A percentile compares a stretch with the other conserved stretches of the same genome.
Evolutionary conservation across 2,329 filamentous ascomycete species (phyloP).

Genomic region (Dactylellina drechsleri): DNA sequence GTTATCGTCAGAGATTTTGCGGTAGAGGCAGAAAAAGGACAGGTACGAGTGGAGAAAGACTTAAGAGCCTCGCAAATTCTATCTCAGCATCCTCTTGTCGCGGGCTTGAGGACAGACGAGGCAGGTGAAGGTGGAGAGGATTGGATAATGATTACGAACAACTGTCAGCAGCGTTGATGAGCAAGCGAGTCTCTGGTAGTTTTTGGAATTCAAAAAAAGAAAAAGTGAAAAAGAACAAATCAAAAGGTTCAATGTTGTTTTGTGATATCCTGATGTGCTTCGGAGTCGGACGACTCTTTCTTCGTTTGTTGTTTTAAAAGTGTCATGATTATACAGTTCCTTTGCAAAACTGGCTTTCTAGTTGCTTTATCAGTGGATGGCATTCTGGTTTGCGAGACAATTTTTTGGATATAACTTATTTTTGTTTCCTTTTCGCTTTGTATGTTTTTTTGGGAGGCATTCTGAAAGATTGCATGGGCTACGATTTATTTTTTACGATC

Average conservation of each 20-base stretch:
- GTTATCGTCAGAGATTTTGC: slow-evolving; percentile 44
- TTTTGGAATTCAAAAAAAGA: slow-evolving; percentile 3
- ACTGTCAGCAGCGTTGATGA: slow-evolving; percentile 3
- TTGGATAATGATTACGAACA: slow-evolving; percentile 41
- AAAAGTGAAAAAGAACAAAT: slow-evolving; percentile 16
- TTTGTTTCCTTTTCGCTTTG: neutral
- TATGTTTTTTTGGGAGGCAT: slow-evolving; percentile 11
- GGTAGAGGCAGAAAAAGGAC: slow-evolving; percentile 12
- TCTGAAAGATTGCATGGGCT: slow-evolving; percentile 33
- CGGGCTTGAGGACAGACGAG: slow-evolving; percentile 33
- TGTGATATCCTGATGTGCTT: slow-evolving; percentile 12
- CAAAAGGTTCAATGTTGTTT: slow-evolving; percentile 28
- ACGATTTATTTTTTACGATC: slow-evolving; percentile 9
- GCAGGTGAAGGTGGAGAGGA: slow-evolving; percentile 33
- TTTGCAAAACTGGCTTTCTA: neutral
- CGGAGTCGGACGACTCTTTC: slow-evolving; percentile 1
- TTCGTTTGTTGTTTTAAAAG: neutral
- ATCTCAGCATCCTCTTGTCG: slow-evolving; percentile 31
- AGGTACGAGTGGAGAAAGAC: slow-evolving; percentile 21
- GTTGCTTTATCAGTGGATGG: neutral
- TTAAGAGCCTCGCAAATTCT: slow-evolving; percentile 44
- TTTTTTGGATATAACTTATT: too few species aligned
- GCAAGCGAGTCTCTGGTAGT: too few species aligned
- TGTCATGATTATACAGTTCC: neutral
- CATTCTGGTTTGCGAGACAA: too few species aligned